Percentiles rank a stretch among this genome's conserved stretches.
Evolutionary conservation across 495 filamentous ascomycete genomes (phyloP).

Genomic region (Penicillium canariense): DNA sequence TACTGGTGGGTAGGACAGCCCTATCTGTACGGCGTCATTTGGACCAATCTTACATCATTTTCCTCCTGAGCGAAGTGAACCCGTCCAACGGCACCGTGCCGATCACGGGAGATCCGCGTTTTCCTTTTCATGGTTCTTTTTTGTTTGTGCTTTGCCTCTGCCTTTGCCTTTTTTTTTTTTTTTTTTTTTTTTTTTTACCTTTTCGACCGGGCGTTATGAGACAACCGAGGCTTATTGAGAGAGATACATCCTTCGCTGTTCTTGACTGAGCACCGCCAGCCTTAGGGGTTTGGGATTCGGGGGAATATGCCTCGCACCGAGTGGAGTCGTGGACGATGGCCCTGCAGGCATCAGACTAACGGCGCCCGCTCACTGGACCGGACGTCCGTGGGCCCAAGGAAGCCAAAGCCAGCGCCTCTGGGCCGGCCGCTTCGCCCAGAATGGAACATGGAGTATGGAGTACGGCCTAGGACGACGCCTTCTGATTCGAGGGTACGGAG

Average conservation of each 20-base stretch:
- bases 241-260: too few relatives aligned
- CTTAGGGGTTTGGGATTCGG: background rate
- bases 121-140: background rate
- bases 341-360: conserved; percentile 11
- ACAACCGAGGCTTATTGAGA: background rate
- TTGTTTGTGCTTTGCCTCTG: background rate
- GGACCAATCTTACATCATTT: conserved; percentile 21
- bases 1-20: conserved; percentile 22
- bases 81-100: conserved; percentile 5
- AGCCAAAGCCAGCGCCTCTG: background rate
- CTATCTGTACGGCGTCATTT: conserved; percentile 16
- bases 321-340: conserved; percentile 6
- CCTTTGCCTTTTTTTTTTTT: background rate
- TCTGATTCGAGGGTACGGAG: too few relatives aligned
- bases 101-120: conserved; percentile 26
- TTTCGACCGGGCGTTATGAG: background rate
- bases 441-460: background rate
- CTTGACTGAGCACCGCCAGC: background rate
- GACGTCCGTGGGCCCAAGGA: conserved; percentile 20
- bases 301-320: background rate
- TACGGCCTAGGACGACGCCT: too few relatives aligned
- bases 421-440: background rate
- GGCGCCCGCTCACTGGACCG: conserved; percentile 17
- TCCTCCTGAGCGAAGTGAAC: background rate
- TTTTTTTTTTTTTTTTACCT: background rate